Base-by-base conservation (phyloP, 768 basidiomycete genomes). In the Collybia mongolica region DNA sequence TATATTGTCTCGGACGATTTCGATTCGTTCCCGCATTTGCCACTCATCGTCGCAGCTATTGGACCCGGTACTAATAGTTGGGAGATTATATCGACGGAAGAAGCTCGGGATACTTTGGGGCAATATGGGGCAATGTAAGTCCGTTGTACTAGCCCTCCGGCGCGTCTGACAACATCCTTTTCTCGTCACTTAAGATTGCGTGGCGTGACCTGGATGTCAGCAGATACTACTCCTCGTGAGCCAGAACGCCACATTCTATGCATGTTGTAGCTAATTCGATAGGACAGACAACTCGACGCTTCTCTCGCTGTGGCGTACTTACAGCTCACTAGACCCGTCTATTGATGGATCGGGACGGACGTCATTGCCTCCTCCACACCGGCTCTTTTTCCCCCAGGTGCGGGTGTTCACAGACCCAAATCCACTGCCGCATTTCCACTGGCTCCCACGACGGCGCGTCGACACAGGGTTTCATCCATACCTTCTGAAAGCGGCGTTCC, bases 221-320 rank as follows among this genome's bases (percentile, higher is more conserved):
- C 75, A 4, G 83, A 86, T 51, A 52, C 65, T 5, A 62, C 60
- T 14, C 77, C 82, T 17, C 75, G 82, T 84, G 52, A 44, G 80
- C 73, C 42, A 37, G 23, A 26, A 51, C 20, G 22, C 39, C 55
- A 41, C 2, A 48, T 17, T 9, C 15, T 49, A 17, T 38, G 49
- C 48, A 28, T 47, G 53, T 36, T 38, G 26, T 37, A 6, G 26
- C 15, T 42, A 18, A 37, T 32, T 17, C 54, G 22, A 40, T 62
- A 42, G 54, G 56, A 45, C 65, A 77, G 86, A 86, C 63, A 83
- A 87, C 53, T 80, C 84, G 52, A 85, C 90, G 2, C 69, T 93
- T 48, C 77, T 92, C 26, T 80, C 90, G 5, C 73, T 96, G 28
- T 89, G 86, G 85, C 79, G 88, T 39, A 82, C 81, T 0, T 88